phyloP scores from a whole-genome alignment of 441 rosid genomes.

The Adansonia gregorii region DNA sequence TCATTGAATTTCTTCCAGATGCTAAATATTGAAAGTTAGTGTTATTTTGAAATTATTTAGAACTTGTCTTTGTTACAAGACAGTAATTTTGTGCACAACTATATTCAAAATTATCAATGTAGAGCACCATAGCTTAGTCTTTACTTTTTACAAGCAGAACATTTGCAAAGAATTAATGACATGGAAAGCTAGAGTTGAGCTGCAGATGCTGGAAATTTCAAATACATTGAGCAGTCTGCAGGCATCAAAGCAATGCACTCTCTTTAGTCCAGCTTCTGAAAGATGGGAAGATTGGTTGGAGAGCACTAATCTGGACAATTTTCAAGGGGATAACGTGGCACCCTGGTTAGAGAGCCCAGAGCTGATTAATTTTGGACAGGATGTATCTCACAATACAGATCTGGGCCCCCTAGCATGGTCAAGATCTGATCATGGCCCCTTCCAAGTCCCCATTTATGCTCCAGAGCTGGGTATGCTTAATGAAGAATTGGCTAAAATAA shows the following conservation, averaged over 20 bases:
- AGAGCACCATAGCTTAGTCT: background rate
- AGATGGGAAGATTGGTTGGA: constrained; percentile 83
- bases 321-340: constrained; percentile 56
- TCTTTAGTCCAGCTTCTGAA: constrained; percentile 60
- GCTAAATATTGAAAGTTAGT: background rate
- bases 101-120: background rate
- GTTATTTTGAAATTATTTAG: background rate
- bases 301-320: constrained; percentile 60
- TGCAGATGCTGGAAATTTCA: constrained; percentile 67
- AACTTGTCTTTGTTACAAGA: background rate
- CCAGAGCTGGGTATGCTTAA: constrained; percentile 58
- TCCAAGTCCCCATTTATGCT: constrained; percentile 41
- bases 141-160: constrained; percentile 42
- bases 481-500: constrained; percentile 63
- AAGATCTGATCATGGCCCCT: constrained; percentile 47
- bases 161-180: constrained; percentile 57
- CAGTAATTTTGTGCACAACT: background rate
- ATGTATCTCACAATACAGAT: constrained; percentile 42
- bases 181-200: constrained; percentile 74
- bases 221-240: constrained; percentile 58
- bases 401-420: constrained; percentile 41
- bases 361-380: constrained; percentile 46
- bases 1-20: constrained; percentile 12
- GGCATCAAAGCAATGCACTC: constrained; percentile 53
- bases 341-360: constrained; percentile 61